Conservation (phyloP, 148 eudicot genomes). For the Camellia lanceoleosa region DNA sequence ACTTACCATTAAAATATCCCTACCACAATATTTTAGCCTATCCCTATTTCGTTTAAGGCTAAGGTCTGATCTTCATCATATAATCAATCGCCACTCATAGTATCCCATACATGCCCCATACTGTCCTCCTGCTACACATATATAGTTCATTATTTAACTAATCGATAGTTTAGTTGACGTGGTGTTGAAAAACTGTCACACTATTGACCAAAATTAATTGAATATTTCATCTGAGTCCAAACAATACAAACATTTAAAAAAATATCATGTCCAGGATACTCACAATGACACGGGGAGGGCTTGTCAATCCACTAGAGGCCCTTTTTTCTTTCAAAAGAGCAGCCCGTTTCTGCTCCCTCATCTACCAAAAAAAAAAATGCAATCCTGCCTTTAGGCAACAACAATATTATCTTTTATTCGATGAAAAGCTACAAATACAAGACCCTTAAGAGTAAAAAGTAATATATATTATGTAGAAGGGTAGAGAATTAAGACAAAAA, state of each 20-base stretch:
- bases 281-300: slow-evolving; percentile 91
- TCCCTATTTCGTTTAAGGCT: no score
- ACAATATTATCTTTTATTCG: not conserved
- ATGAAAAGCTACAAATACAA: not conserved
- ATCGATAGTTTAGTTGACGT: not conserved
- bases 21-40: no score
- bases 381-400: not conserved
- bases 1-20: no score
- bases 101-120: no score
- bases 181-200: not conserved
- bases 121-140: no score
- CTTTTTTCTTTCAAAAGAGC: slow-evolving; percentile 73
- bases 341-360: slow-evolving; percentile 71
- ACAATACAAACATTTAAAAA: not conserved
- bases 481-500: not conserved
- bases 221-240: not conserved
- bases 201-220: not conserved
- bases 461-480: no score
- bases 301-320: slow-evolving; percentile 54
- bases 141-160: not conserved
- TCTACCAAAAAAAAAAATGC: slow-evolving; percentile 31
- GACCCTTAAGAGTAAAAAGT: not conserved
- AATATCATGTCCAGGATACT: slow-evolving; percentile 16
- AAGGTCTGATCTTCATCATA: no score
- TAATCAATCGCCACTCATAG: no score